A percentile compares a stretch with the other conserved stretches of the same genome.
phyloP scores from a whole-genome alignment of 2,329 filamentous ascomycete genomes.

The Trichophyton schoenleinii region DNA sequence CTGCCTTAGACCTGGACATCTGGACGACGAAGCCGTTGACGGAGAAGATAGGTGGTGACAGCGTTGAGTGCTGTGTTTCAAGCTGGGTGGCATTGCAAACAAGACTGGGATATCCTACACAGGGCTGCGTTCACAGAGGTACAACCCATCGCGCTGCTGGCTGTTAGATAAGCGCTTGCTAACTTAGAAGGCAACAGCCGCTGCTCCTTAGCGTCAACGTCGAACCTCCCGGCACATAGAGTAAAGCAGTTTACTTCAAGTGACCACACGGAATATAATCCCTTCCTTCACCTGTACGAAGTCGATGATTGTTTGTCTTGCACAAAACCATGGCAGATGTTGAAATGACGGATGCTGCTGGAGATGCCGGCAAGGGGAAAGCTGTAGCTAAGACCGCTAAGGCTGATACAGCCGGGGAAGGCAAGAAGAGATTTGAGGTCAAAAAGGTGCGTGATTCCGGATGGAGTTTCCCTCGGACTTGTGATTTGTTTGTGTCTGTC shows the following conservation, averaged over 20 bases:
- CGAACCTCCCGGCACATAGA: background rate
- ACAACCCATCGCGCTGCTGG: background rate
- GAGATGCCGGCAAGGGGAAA: conserved; percentile 42
- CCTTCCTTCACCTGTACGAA: background rate
- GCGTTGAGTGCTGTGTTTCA: background rate
- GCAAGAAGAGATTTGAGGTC: conserved; percentile 93
- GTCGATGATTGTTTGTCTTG: conserved; percentile 7
- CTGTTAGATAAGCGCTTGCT: background rate
- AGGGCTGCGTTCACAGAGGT: background rate
- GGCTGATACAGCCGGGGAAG: conserved; percentile 45
- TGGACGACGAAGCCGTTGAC: too few species aligned
- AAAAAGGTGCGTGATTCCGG: conserved; percentile 61
- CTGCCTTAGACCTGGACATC: background rate
- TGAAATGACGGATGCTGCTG: conserved; percentile 81
- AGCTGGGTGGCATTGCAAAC: background rate
- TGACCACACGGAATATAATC: background rate
- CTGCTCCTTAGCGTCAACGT: background rate
- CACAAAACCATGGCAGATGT: conserved; percentile 69
- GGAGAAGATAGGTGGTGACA: background rate
- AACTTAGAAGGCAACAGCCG: background rate
- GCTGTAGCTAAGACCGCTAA: conserved; percentile 45
- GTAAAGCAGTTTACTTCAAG: background rate
- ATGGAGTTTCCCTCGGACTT: background rate
- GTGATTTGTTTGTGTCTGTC: background rate
- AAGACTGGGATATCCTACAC: background rate